These are phyloP conservation scores for Rhododendron griersonianum DNA, from an alignment of 148 eudicot genomes.

Conservation along the genomic window DNA sequence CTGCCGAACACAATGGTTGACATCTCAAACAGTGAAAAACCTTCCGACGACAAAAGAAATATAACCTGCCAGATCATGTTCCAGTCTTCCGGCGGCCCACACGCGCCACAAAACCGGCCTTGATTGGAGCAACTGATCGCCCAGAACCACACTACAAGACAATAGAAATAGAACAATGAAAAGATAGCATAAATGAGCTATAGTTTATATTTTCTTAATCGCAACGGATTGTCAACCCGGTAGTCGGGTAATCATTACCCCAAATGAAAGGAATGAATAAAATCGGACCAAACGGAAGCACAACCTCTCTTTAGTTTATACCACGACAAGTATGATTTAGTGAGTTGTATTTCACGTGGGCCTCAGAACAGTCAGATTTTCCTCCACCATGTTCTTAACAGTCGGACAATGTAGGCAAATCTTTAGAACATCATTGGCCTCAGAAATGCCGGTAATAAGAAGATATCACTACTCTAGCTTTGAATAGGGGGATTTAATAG, in stretches of 20 bases:
- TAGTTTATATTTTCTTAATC: background rate
- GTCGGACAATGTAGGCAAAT: constrained; percentile 27
- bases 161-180: background rate
- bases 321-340: background rate
- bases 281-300: background rate
- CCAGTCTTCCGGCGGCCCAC: constrained; percentile 50
- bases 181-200: background rate
- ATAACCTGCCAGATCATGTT: constrained; percentile 12
- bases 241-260: background rate
- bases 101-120: constrained; percentile 52
- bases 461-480: background rate
- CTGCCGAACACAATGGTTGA: background rate
- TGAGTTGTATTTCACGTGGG: background rate
- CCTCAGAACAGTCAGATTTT: background rate
- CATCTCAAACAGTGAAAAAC: background rate
- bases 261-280: background rate
- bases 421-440: constrained; percentile 4
- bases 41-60: background rate
- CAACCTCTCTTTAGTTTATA: background rate
- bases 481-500: background rate
- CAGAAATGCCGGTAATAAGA: background rate
- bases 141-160: constrained; percentile 63
- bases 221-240: background rate
- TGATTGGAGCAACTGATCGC: constrained; percentile 57
- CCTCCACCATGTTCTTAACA: background rate